Conservation (phyloP, 1,284 basidiomycete genomes). For the Puccinia novopanici region DNA sequence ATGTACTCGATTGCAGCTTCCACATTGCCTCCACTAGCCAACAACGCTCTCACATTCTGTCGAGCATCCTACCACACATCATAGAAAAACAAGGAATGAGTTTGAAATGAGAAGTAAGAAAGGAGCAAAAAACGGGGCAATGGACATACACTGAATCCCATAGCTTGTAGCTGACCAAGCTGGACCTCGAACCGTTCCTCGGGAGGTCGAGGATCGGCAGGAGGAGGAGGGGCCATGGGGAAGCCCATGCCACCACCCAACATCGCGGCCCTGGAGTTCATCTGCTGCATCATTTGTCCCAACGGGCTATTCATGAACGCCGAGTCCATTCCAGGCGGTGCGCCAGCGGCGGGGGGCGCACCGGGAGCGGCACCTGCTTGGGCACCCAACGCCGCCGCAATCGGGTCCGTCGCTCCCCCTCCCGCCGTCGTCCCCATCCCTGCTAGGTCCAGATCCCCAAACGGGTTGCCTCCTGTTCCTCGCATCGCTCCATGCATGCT, state of each 20-base stretch:
- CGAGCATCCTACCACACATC: slow-evolving; percentile 65
- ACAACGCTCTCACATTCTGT: slow-evolving; percentile 83
- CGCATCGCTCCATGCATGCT: slow-evolving; percentile 52
- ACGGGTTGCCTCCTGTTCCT: slow-evolving; percentile 60
- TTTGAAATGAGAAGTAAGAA: not conserved
- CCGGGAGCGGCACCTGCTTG: slow-evolving; percentile 52
- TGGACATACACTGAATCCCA: slow-evolving; percentile 61
- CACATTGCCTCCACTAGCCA: slow-evolving; percentile 84
- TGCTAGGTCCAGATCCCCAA: slow-evolving; percentile 73
- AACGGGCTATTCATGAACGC: slow-evolving; percentile 51
- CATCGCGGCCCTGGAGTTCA: slow-evolving; percentile 53
- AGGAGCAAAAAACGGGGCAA: not conserved
- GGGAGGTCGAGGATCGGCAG: slow-evolving; percentile 71
- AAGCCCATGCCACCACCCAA: slow-evolving; percentile 56
- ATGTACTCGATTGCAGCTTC: slow-evolving; percentile 88
- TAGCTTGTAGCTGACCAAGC: slow-evolving; percentile 59
- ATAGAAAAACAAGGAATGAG: slow-evolving; percentile 50
- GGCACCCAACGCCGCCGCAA: slow-evolving; percentile 46
- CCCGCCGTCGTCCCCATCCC: slow-evolving; percentile 63
- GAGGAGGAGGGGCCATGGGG: slow-evolving; percentile 59
- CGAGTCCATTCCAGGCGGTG: slow-evolving; percentile 52
- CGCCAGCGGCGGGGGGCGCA: slow-evolving; percentile 55
- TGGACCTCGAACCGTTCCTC: slow-evolving; percentile 88
- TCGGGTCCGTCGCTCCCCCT: slow-evolving; percentile 31
- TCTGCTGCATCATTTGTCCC: slow-evolving; percentile 53